Percentiles rank a stretch among this genome's conserved stretches.
These are phyloP conservation scores for Lactarius psammicola DNA, from an alignment of 768 basidiomycete genomes.

Conservation along the genomic window DNA sequence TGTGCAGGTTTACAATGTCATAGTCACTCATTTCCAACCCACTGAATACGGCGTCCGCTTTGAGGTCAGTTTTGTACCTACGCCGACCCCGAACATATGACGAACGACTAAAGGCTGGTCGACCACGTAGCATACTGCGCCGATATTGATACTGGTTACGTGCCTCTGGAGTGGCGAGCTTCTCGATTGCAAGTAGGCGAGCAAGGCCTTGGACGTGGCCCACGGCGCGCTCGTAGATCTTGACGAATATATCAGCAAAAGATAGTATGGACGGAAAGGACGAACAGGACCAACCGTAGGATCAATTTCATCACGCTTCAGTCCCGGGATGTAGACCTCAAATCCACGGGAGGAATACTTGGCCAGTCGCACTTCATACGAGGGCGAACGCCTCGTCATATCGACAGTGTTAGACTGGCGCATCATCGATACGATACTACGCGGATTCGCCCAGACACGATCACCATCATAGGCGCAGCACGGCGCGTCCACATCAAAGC, in stretches of 20 bases:
- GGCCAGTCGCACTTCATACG: slow-evolving; percentile 59
- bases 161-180: slow-evolving; percentile 44
- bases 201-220: slow-evolving; percentile 56
- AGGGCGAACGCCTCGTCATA: slow-evolving; percentile 59
- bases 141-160: slow-evolving; percentile 48
- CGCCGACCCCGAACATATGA: slow-evolving; percentile 30
- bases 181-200: slow-evolving; percentile 60
- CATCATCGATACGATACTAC: slow-evolving; percentile 61
- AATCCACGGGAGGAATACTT: slow-evolving; percentile 57
- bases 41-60: slow-evolving; percentile 41
- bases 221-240: slow-evolving; percentile 64
- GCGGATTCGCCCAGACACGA: slow-evolving; percentile 59
- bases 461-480: slow-evolving; percentile 56
- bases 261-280: not conserved
- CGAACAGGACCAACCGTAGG: slow-evolving; percentile 46
- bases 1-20: slow-evolving; percentile 52
- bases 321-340: slow-evolving; percentile 55
- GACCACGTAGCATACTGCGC: slow-evolving; percentile 50
- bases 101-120: slow-evolving; percentile 37
- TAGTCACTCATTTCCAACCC: slow-evolving; percentile 58
- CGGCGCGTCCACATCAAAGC: slow-evolving; percentile 66
- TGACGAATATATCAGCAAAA: slow-evolving; percentile 2
- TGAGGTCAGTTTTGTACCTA: slow-evolving; percentile 55
- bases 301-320: slow-evolving; percentile 52
- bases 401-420: slow-evolving; percentile 65